Base-by-base conservation (phyloP, 1,284 basidiomycete species). In the Ganoderma lingzhi region DNA sequence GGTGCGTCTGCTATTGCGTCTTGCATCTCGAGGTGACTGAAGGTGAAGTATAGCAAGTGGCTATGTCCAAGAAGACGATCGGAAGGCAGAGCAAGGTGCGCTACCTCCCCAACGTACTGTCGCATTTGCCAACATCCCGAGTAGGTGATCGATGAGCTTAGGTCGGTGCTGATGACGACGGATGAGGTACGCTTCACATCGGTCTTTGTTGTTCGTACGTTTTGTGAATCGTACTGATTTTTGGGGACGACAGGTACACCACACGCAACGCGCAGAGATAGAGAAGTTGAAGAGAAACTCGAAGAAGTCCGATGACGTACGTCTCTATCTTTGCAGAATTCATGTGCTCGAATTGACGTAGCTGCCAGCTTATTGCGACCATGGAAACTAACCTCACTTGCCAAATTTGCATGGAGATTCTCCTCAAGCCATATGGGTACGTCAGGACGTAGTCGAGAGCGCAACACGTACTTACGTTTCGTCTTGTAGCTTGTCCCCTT, bases 371-470 rank as follows among this genome's bases (percentile, higher is more conserved):
- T 58, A 79, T 92, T 9, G 77, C 83, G 19, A 81, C 81, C 6
- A 84, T 93, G 39, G 91, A 93, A 78, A 76, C 78, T 39, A 84
- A 86, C 51, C 76, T 91, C 23, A 88, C 88, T 72, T 93, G 92
- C 76, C 91, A 92, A 75, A 91, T 93, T 42, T 93, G 92, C 75
- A 89, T 93, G 82, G 92, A 93, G 28, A 77, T 88, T 17, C 79
- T 93, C 9, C 75, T 83, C 58, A 86, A 86, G 72, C 92, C 92
- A 35, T 90, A 86, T 75, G 86, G 86, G 92, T 93, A 78, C 71
- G 90, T 62, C 9, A 48, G 1, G 35, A 32, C 6, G 44, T 39
- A 35, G 9, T 60, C 41, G 10, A 51, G 67, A 3, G 62, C 45
- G 37, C 28, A 45, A 56, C 30, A 14, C 23, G 61, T 53, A 32